Conservation (phyloP, 768 basidiomycete genomes). For the Nidula microcarpa region DNA sequence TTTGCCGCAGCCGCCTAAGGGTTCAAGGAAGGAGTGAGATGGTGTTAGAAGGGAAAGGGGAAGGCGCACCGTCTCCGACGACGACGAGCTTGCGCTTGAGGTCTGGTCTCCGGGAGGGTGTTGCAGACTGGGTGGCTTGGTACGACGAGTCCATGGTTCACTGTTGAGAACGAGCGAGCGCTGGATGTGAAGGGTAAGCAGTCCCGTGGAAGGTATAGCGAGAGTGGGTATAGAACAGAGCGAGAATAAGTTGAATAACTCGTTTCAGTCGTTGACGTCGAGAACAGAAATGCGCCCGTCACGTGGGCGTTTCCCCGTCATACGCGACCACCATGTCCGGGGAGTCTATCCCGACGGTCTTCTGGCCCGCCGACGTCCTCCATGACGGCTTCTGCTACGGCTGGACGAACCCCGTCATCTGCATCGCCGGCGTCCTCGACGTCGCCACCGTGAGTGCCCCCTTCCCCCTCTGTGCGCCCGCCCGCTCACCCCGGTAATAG, state of each 20-base stretch:
- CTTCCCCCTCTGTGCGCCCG: not conserved
- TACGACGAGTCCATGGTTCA: not conserved
- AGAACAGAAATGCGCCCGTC: slow-evolving; percentile 1
- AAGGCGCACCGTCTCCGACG: slow-evolving; percentile 74
- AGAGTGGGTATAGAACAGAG: not conserved
- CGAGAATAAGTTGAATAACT: not conserved
- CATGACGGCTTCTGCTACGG: slow-evolving; percentile 55
- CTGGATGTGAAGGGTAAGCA: not conserved
- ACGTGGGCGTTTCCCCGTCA: slow-evolving; percentile 17
- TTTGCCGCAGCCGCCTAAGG: slow-evolving; percentile 81
- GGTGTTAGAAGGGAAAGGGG: not conserved
- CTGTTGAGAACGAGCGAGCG: not conserved
- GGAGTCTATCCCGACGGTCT: slow-evolving; percentile 32
- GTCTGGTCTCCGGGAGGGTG: slow-evolving; percentile 58
- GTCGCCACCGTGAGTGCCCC: slow-evolving; percentile 21
- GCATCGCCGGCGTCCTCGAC: slow-evolving; percentile 50
- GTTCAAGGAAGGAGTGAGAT: slow-evolving; percentile 6
- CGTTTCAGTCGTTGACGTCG: no score
- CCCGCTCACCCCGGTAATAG: no score
- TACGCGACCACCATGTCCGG: slow-evolving; percentile 2
- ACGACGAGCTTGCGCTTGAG: slow-evolving; percentile 86
- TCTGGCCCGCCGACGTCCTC: slow-evolving; percentile 55
- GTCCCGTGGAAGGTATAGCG: not conserved
- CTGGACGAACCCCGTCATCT: slow-evolving; percentile 46
- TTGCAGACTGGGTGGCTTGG: slow-evolving; percentile 16